Conservation (phyloP, 331 rosid species). For the Stylosanthes scabra region DNA sequence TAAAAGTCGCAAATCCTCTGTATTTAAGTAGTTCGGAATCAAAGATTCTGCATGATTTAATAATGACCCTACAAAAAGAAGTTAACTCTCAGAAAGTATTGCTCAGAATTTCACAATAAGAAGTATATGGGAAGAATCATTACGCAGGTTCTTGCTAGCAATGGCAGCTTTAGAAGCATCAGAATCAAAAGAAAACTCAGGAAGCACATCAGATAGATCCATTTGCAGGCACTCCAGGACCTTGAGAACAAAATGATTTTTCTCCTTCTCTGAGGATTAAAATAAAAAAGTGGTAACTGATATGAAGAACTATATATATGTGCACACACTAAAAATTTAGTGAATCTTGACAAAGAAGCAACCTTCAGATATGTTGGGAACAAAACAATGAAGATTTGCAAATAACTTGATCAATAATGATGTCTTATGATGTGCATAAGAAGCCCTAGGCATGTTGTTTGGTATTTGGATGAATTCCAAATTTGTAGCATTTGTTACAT, state of each 20-base stretch:
- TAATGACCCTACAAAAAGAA: slow-evolving; percentile 78
- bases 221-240: slow-evolving; percentile 84
- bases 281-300: slow-evolving; percentile 31
- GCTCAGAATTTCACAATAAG: slow-evolving; percentile 26
- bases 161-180: slow-evolving; percentile 66
- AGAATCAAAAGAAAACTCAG: slow-evolving; percentile 68
- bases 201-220: slow-evolving; percentile 65
- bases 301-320: slow-evolving; percentile 19
- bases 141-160: slow-evolving; percentile 85
- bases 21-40: slow-evolving; percentile 78
- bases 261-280: slow-evolving; percentile 83
- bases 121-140: slow-evolving; percentile 37
- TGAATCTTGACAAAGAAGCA: slow-evolving; percentile 44
- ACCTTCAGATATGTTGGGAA: slow-evolving; percentile 96
- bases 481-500: slow-evolving; percentile 44
- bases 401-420: slow-evolving; percentile 91
- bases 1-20: slow-evolving; percentile 88
- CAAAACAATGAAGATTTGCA: slow-evolving; percentile 98
- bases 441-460: slow-evolving; percentile 67
- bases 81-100: slow-evolving; percentile 42
- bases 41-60: slow-evolving; percentile 93
- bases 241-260: slow-evolving; percentile 81
- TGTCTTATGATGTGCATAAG: slow-evolving; percentile 89
- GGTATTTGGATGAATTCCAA: slow-evolving; percentile 63
- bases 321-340: slow-evolving; percentile 12